Base-by-base conservation (phyloP, 2,329 filamentous ascomycete genomes). In the Saccharata proteae region DNA sequence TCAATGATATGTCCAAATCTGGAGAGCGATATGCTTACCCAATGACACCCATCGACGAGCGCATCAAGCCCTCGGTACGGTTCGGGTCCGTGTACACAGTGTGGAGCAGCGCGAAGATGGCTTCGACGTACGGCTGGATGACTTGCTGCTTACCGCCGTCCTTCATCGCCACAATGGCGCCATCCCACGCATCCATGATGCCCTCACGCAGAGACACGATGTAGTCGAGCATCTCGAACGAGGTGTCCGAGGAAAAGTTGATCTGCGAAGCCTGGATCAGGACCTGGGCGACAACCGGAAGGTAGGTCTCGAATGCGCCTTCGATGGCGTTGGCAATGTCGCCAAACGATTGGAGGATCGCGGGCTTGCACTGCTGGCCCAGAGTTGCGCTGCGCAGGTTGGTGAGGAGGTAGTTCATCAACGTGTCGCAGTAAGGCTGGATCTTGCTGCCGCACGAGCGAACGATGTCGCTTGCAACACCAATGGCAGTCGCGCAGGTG, bases 151-250 rank as follows among this genome's bases (percentile, higher is more conserved):
- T 88, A 49, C 65, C 65, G 49, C 78, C 82, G 30, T 69, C 62
- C 66, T 90, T 93, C 79, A 96, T 85, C 32, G 90, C 85, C 55
- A 88, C 77, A 51, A 98, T 85, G 43, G 93, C 90, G 43, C 90
- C 90, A 48, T 86, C 85, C 86, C 92, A 98, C 19, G 90, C 90
- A 67, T 98, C 90, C 79, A 96, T 93, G 44, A 98, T 96, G 45
- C 88, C 90, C 54, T 98, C 92, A 32, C 90, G 79, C 29, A 98
- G 71, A 13, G 86, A 93, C 41, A 93, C 74, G 45, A 98, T 79
- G 54, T 98, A 98, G 59, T 96, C 88, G 36, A 86, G 78, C 80
- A 96, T 93, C 60, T 98, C 90, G 46, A 86, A 90, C 30, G 80
- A 81, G 37, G 80, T 77, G 43, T 94, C 85, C 16, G 76, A 69